Evolutionary conservation across 768 basidiomycete species (phyloP).

Genomic region (Russula compacta): DNA sequence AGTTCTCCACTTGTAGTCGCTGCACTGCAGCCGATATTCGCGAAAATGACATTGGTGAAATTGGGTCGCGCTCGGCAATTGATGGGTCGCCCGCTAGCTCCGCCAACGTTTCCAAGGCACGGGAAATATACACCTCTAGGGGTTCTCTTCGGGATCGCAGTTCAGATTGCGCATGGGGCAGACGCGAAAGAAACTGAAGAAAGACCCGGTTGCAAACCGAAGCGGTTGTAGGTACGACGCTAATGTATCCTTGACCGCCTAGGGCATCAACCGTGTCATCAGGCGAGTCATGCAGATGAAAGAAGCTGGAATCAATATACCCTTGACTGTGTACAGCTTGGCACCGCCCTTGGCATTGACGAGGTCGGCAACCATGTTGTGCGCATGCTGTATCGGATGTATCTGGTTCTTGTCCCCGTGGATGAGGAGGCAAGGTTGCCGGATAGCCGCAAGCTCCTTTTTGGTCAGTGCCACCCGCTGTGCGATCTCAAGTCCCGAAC

Average conservation of each 20-base stretch:
- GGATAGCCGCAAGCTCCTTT: constrained; percentile 15
- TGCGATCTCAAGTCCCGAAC: background rate
- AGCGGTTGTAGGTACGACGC: constrained; percentile 18
- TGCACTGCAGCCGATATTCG: constrained; percentile 11
- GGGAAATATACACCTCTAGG: constrained; percentile 1
- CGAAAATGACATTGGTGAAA: constrained; percentile 17
- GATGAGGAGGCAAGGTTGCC: constrained; percentile 14
- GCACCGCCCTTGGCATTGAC: constrained; percentile 11
- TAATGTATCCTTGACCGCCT: constrained; percentile 21
- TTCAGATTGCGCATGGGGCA: constrained; percentile 8
- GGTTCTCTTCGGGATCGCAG: constrained; percentile 3
- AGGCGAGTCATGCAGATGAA: background rate
- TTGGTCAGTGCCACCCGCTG: constrained; percentile 9
- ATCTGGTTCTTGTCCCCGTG: constrained; percentile 18
- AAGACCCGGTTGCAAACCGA: constrained; percentile 21
- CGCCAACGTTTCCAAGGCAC: constrained; percentile 3
- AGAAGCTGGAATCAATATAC: background rate
- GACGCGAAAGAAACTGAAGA: constrained; percentile 18
- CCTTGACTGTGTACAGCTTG: constrained; percentile 13
- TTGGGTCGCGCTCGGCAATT: constrained; percentile 10
- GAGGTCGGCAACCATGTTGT: constrained; percentile 12
- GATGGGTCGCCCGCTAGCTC: constrained; percentile 1
- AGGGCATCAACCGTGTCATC: background rate
- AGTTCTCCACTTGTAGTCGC: constrained; percentile 12
- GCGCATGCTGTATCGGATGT: constrained; percentile 14